Evolutionary conservation across 306 rosid species (phyloP).

Genomic region (Oxytropis ochrocephala): DNA sequence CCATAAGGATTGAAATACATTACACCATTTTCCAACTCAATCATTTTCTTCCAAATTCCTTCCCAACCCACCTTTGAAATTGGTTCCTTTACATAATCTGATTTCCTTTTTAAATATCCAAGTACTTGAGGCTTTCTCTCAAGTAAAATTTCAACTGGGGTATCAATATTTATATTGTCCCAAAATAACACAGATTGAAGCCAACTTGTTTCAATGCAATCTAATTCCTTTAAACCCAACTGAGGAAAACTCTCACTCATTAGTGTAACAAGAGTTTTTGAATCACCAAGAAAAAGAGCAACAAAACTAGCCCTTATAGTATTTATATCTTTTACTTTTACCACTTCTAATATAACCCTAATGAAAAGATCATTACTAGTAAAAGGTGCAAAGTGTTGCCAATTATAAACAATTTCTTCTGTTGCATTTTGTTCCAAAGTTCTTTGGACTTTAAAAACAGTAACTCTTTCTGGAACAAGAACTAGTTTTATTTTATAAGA

Average conservation of each 20-base stretch:
- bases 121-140: slow-evolving; percentile 26
- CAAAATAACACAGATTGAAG: slow-evolving; percentile 42
- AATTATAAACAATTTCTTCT: slow-evolving; percentile 28
- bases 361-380: slow-evolving; percentile 42
- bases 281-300: slow-evolving; percentile 46
- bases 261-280: slow-evolving; percentile 33
- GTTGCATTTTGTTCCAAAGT: slow-evolving; percentile 40
- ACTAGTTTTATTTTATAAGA: slow-evolving; percentile 41
- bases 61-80: slow-evolving; percentile 39
- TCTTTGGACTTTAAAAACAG: slow-evolving; percentile 35
- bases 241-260: slow-evolving; percentile 34
- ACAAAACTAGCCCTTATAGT: slow-evolving; percentile 38
- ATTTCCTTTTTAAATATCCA: slow-evolving; percentile 46
- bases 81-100: slow-evolving; percentile 44
- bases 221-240: slow-evolving; percentile 40
- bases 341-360: slow-evolving; percentile 41
- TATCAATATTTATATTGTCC: slow-evolving; percentile 26
- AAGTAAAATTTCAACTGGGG: slow-evolving; percentile 34
- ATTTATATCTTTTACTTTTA: neutral
- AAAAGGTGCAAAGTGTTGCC: slow-evolving; percentile 44
- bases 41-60: slow-evolving; percentile 55
- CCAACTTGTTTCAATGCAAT: slow-evolving; percentile 51
- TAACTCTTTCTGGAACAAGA: slow-evolving; percentile 42
- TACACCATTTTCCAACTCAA: slow-evolving; percentile 28
- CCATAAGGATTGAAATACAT: slow-evolving; percentile 55